A percentile compares a stretch with the other conserved stretches of the same genome.
phyloP scores from a whole-genome alignment of 148 eudicot species.

The Persicaria tinctoria region DNA sequence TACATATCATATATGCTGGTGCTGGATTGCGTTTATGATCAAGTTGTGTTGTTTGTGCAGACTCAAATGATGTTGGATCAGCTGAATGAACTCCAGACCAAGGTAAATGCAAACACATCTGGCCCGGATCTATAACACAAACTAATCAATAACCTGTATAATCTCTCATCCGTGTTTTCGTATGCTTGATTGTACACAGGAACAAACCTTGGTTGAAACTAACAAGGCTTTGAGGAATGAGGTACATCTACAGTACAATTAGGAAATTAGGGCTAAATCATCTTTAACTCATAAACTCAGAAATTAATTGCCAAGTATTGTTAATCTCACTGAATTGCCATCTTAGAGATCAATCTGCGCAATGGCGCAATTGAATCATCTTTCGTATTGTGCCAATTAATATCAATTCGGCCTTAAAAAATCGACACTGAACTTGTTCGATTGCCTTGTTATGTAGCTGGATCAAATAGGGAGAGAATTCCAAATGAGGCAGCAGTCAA shows the following conservation, averaged over 20 bases:
- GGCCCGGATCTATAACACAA: background rate
- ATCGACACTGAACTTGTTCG: too few relatives aligned
- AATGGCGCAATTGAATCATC: too few relatives aligned
- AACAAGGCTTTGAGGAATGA: conserved; percentile 37
- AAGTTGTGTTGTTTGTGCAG: conserved; percentile 14
- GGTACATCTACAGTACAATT: conserved; percentile 14
- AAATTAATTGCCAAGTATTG: too few relatives aligned
- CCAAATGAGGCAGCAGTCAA: conserved; percentile 44
- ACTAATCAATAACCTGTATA: background rate
- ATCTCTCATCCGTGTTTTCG: conserved; percentile 2
- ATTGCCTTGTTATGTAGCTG: conserved; percentile 33
- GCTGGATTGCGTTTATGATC: background rate
- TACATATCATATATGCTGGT: too few relatives aligned
- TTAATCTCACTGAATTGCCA: too few relatives aligned
- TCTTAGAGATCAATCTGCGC: too few relatives aligned
- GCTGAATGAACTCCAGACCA: conserved; percentile 41
- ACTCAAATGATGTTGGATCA: conserved; percentile 48
- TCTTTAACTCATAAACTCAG: too few relatives aligned
- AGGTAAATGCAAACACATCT: conserved; percentile 19
- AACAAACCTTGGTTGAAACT: conserved; percentile 40
- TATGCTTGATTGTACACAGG: conserved; percentile 22
- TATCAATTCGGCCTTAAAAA: too few relatives aligned
- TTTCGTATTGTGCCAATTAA: too few relatives aligned
- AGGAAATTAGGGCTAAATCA: too few relatives aligned
- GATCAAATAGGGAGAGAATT: conserved; percentile 52